These are phyloP conservation scores for Myxozyma neglecta DNA, from an alignment of 805 yeast species.

Conservation along the genomic window DNA sequence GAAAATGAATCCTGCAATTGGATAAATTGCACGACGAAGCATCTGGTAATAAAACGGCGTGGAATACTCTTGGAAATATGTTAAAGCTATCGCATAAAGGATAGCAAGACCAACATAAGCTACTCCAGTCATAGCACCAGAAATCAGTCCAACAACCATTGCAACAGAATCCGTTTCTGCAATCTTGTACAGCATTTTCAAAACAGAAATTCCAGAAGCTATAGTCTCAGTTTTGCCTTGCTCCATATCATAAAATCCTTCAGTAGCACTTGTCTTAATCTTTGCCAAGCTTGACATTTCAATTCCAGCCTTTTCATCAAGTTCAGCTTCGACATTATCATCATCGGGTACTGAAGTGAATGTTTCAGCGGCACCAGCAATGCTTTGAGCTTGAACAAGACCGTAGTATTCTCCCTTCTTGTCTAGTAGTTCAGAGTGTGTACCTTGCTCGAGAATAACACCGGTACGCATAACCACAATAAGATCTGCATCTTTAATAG, in stretches of 20 bases:
- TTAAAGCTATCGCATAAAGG: conserved; percentile 20
- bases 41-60: conserved; percentile 15
- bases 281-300: conserved; percentile 3
- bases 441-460: conserved; percentile 52
- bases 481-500: conserved; percentile 67
- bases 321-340: conserved; percentile 18
- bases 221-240: conserved; percentile 5
- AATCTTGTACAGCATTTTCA: conserved; percentile 3
- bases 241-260: not conserved
- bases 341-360: conserved; percentile 1
- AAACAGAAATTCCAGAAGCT: conserved; percentile 11
- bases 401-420: conserved; percentile 38
- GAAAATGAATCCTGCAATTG: conserved; percentile 24
- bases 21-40: conserved; percentile 18
- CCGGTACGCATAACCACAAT: conserved; percentile 55
- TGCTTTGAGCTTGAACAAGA: conserved; percentile 44
- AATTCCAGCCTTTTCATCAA: conserved; percentile 21
- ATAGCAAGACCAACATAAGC: conserved; percentile 18
- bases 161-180: conserved; percentile 12
- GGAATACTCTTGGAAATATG: conserved; percentile 16
- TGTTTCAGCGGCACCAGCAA: conserved; percentile 14
- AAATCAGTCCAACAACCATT: conserved; percentile 10
- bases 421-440: conserved; percentile 42
- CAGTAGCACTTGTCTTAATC: conserved; percentile 15
- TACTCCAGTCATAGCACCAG: conserved; percentile 27